Evolutionary conservation across 176 grass and related monocot species (phyloP).

Genomic region (Oryza rufipogon): DNA sequence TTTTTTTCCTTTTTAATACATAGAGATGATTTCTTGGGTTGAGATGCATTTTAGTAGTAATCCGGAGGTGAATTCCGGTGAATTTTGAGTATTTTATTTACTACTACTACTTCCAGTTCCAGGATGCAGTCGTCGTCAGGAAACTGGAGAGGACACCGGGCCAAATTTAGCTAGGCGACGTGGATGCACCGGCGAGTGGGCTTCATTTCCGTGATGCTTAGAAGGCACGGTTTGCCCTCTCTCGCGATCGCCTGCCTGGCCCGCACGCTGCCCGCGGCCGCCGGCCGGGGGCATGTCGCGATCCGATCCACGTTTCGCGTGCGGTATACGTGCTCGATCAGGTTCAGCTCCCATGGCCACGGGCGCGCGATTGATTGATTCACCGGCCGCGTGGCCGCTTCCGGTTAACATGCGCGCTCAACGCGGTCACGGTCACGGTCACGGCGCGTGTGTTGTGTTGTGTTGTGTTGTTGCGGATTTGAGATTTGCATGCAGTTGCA

Average conservation of each 20-base stretch:
- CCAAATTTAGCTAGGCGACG: background rate
- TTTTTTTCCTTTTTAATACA: too few relatives aligned
- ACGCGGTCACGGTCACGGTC: background rate
- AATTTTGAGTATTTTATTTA: background rate
- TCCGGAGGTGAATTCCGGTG: background rate
- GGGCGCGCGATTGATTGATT: background rate
- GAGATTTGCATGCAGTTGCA: background rate
- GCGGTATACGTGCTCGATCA: background rate
- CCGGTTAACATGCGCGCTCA: background rate
- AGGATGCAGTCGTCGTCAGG: too few relatives aligned
- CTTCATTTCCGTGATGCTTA: background rate
- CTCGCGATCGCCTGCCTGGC: background rate
- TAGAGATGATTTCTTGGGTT: too few relatives aligned
- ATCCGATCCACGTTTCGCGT: background rate
- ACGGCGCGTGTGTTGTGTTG: background rate
- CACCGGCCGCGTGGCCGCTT: background rate
- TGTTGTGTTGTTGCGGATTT: background rate
- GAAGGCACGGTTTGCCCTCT: background rate
- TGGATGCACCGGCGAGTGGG: slow-evolving; percentile 2
- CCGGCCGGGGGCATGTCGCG: background rate
- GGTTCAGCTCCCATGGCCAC: background rate
- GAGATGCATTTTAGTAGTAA: background rate
- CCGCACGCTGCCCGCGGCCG: background rate
- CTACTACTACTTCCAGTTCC: too few relatives aligned
- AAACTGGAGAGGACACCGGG: too few relatives aligned